A percentile compares a stretch with the other conserved stretches of the same genome.
Evolutionary conservation across 306 rosid genomes (phyloP).

Genomic region (Trifolium subterraneum): DNA sequence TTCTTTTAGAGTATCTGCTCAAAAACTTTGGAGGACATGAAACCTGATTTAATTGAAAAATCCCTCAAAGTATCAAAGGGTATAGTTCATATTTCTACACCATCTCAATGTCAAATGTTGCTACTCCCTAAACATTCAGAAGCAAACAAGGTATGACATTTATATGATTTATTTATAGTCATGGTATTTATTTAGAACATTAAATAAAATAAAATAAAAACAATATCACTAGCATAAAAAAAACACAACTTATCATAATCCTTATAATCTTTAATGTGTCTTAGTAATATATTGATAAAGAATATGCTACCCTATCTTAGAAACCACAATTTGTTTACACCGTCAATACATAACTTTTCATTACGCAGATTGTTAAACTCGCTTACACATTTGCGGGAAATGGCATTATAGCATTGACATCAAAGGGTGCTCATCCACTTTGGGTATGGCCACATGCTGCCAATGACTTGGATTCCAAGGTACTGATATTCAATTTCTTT

Average conservation of each 20-base stretch:
- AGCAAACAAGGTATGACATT: slow-evolving; percentile 16
- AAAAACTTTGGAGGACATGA: background rate
- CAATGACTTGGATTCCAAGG: slow-evolving; percentile 9
- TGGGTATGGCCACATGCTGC: slow-evolving; percentile 18
- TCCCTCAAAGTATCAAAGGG: background rate
- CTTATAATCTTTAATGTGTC: background rate
- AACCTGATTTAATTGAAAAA: slow-evolving; percentile 2
- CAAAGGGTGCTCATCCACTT: slow-evolving; percentile 26
- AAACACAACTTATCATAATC: background rate
- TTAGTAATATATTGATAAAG: background rate
- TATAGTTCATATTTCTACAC: background rate
- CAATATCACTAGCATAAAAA: background rate
- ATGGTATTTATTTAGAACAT: background rate
- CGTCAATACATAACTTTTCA: background rate
- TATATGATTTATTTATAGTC: background rate
- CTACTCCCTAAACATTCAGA: background rate
- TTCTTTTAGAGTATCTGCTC: background rate
- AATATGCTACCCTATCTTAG: no score
- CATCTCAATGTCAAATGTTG: slow-evolving; percentile 25
- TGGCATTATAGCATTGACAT: slow-evolving; percentile 26
- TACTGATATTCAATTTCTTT: slow-evolving; percentile 4
- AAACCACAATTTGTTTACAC: background rate
- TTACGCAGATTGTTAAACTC: slow-evolving; percentile 33
- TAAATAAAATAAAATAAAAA: background rate
- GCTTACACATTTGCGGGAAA: background rate